Conservation (phyloP, 179 eudicot genomes). For the Sideroxylon spinosum region DNA sequence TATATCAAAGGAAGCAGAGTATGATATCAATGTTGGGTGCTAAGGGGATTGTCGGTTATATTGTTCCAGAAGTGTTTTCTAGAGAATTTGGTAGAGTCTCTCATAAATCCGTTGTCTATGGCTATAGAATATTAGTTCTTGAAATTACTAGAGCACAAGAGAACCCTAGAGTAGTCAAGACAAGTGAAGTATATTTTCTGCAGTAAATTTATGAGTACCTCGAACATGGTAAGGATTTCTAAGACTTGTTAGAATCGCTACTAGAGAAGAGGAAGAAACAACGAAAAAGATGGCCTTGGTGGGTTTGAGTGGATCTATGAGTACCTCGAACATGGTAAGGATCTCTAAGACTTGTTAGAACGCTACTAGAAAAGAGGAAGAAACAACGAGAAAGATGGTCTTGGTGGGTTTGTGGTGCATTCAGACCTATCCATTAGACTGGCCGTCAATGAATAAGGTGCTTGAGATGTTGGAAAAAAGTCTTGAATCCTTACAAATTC, state of each 20-base stretch:
- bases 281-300: constrained; percentile 28
- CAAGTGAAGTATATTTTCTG: constrained; percentile 28
- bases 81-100: constrained; percentile 29
- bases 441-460: constrained; percentile 14
- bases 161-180: constrained; percentile 3
- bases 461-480: constrained; percentile 18
- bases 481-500: constrained; percentile 4
- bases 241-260: neutral
- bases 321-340: constrained; percentile 10
- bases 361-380: constrained; percentile 16
- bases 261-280: constrained; percentile 17
- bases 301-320: no score
- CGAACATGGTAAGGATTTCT: constrained; percentile 16
- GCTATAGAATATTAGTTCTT: constrained; percentile 34
- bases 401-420: constrained; percentile 38
- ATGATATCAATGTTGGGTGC: constrained; percentile 24
- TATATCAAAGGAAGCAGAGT: constrained; percentile 20
- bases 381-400: constrained; percentile 23
- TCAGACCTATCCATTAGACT: constrained; percentile 11
- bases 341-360: neutral
- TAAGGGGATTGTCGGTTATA: constrained; percentile 34
- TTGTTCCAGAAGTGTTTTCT: constrained; percentile 40
- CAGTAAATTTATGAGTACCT: constrained; percentile 29
- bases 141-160: constrained; percentile 29
- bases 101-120: constrained; percentile 32